These are phyloP conservation scores for Penicillium corylophilum DNA, from an alignment of 2,329 filamentous ascomycete species.

Conservation along the genomic window DNA sequence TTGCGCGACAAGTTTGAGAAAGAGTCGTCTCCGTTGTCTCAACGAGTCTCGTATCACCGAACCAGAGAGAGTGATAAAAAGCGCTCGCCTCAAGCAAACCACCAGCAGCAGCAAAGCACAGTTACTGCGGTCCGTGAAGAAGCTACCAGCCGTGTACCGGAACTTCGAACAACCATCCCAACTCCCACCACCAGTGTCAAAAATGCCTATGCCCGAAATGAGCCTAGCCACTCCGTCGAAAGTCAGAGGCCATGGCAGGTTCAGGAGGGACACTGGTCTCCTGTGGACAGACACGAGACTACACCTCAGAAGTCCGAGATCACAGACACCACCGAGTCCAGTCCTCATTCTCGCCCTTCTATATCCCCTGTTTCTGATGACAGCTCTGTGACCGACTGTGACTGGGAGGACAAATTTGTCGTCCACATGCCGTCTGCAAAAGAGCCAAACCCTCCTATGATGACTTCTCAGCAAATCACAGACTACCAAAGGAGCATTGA, in stretches of 20 bases:
- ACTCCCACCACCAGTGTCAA: slow-evolving; percentile 33
- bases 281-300: slow-evolving; percentile 27
- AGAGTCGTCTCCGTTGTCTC: slow-evolving; percentile 18
- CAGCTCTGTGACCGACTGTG: slow-evolving; percentile 35
- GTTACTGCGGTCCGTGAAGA: slow-evolving; percentile 1
- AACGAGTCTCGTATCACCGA: slow-evolving; percentile 11
- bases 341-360: slow-evolving; percentile 28
- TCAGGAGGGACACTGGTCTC: slow-evolving; percentile 38
- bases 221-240: slow-evolving; percentile 6
- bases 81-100: slow-evolving; percentile 17
- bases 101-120: slow-evolving; percentile 22
- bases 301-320: slow-evolving; percentile 19
- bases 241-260: slow-evolving; percentile 32
- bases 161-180: slow-evolving; percentile 37
- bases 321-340: slow-evolving; percentile 25
- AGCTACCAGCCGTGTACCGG: not conserved
- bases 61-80: slow-evolving; percentile 23
- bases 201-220: slow-evolving; percentile 18
- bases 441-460: slow-evolving; percentile 41
- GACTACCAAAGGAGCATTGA: slow-evolving; percentile 42
- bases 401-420: slow-evolving; percentile 44
- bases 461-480: slow-evolving; percentile 40
- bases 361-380: slow-evolving; percentile 32
- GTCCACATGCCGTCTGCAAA: slow-evolving; percentile 46
- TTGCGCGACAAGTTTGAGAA: slow-evolving; percentile 28